phyloP scores from a whole-genome alignment of 495 filamentous ascomycete genomes.

The Penicillium daleae region DNA sequence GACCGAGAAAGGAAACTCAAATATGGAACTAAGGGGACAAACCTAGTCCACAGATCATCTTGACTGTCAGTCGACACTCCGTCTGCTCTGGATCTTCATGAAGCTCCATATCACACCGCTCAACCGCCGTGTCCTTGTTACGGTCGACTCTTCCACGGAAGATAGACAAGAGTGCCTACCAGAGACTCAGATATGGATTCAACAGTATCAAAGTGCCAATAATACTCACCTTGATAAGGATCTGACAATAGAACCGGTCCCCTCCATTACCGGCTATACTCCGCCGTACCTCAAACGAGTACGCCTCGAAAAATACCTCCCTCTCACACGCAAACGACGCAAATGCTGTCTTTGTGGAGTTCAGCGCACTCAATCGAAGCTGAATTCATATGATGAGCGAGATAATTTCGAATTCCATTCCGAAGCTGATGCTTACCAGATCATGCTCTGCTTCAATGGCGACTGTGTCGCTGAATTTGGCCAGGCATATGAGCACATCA shows the following conservation, averaged over 20 bases:
- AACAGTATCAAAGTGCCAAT: background rate
- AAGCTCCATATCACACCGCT: conserved; percentile 83
- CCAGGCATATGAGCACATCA: conserved; percentile 81
- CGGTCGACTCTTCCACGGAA: conserved; percentile 70
- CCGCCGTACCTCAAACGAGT: conserved; percentile 43
- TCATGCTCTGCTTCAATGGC: conserved; percentile 80
- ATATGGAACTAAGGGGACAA: conserved; percentile 16
- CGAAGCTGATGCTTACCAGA: conserved; percentile 54
- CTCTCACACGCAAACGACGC: conserved; percentile 76
- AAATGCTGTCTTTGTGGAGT: conserved; percentile 92
- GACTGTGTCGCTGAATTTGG: conserved; percentile 91
- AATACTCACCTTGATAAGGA: conserved; percentile 65
- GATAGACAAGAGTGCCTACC: conserved; percentile 70
- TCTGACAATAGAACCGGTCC: conserved; percentile 71
- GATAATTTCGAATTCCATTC: background rate
- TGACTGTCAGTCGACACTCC: conserved; percentile 80
- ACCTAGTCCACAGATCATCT: conserved; percentile 87
- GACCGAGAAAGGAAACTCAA: background rate
- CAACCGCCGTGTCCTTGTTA: conserved; percentile 78
- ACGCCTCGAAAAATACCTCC: conserved; percentile 79
- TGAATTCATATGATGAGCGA: conserved; percentile 30
- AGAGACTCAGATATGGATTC: background rate
- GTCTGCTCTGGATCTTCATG: conserved; percentile 70
- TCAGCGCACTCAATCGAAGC: conserved; percentile 83
- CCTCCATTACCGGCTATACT: conserved; percentile 27